Evolutionary conservation across 2,329 filamentous ascomycete genomes (phyloP).

Genomic region (Aspergillus piperis): DNA sequence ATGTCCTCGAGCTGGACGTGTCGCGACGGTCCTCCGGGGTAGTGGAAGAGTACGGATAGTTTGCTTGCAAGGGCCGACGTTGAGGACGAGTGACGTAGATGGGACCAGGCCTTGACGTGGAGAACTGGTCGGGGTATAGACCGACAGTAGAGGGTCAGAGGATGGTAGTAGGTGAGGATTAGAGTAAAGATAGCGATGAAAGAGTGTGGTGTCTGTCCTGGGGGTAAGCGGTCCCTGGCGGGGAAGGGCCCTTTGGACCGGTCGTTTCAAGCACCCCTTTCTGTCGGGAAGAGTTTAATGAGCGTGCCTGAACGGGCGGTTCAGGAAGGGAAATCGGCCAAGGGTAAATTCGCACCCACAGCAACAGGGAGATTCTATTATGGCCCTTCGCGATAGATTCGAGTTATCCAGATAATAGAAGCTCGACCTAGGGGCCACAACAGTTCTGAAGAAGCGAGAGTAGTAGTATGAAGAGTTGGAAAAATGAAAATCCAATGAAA

Average conservation of each 20-base stretch:
- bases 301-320: slow-evolving; percentile 12
- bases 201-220: slow-evolving; percentile 13
- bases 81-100: background rate
- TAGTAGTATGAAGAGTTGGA: background rate
- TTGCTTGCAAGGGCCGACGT: background rate
- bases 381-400: background rate
- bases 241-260: slow-evolving; percentile 17
- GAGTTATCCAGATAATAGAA: background rate
- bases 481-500: background rate
- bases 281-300: slow-evolving; percentile 18
- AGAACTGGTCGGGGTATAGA: background rate
- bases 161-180: slow-evolving; percentile 3
- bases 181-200: slow-evolving; percentile 10
- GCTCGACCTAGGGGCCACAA: slow-evolving; percentile 2
- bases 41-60: background rate
- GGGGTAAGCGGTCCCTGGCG: slow-evolving; percentile 18
- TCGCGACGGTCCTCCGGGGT: background rate
- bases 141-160: slow-evolving; percentile 1
- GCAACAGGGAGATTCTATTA: slow-evolving; percentile 1
- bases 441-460: slow-evolving; percentile 3
- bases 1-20: background rate
- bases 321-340: slow-evolving; percentile 10
- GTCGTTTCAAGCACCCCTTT: slow-evolving; percentile 26
- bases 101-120: background rate
- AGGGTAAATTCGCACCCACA: background rate